Conservation (phyloP, 2,329 filamentous ascomycete species). For the Aureobasidium sp. region DNA sequence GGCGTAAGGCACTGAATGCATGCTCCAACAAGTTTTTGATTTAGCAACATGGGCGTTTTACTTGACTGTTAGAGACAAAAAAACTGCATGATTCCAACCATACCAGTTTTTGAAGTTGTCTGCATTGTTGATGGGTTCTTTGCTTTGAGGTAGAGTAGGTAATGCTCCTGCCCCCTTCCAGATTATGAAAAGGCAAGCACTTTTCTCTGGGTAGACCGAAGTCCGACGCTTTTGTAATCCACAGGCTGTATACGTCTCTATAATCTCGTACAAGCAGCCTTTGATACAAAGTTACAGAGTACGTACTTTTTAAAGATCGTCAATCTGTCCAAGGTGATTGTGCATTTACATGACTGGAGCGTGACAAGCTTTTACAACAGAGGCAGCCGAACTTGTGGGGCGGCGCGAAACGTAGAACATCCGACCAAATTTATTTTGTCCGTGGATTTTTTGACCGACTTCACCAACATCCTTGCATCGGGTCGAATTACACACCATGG, state of each 20-base stretch:
- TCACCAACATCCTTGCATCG: not conserved
- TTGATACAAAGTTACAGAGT: too few relatives aligned
- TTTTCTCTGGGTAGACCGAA: not conserved
- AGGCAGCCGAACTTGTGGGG: not conserved
- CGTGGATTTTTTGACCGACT: not conserved
- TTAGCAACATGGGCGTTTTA: conserved; percentile 3
- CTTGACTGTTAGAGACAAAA: conserved; percentile 6
- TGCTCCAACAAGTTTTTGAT: conserved; percentile 1
- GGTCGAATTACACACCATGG: not conserved
- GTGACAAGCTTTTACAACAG: not conserved
- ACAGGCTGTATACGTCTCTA: too few relatives aligned
- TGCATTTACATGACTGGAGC: not conserved
- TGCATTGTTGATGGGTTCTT: not conserved
- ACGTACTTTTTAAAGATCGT: too few relatives aligned
- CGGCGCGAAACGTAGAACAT: conserved; percentile 4
- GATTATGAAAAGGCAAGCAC: not conserved
- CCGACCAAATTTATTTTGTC: not conserved
- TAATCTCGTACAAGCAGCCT: too few relatives aligned
- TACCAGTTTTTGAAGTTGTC: not conserved
- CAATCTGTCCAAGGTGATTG: too few relatives aligned
- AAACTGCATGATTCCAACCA: not conserved
- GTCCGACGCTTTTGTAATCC: not conserved
- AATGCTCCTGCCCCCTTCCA: not conserved
- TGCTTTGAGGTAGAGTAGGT: not conserved
- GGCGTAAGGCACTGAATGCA: conserved; percentile 8